These are phyloP conservation scores for Gypsophila paniculata DNA, from an alignment of 179 eudicot species.

Conservation along the genomic window DNA sequence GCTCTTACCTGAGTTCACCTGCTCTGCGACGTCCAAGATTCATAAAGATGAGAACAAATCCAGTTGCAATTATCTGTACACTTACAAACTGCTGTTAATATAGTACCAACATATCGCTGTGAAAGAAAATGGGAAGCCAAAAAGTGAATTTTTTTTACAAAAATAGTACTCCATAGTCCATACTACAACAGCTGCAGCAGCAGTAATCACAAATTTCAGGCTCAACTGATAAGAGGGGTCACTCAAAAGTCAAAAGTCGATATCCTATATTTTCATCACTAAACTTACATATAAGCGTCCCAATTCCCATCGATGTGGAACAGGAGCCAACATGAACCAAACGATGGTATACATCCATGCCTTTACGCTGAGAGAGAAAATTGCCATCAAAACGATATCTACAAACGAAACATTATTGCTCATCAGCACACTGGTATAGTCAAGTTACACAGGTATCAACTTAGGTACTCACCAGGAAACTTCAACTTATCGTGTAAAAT, in stretches of 20 bases:
- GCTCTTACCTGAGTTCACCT: conserved; percentile 79
- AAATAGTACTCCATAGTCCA: no score
- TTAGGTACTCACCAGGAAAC: conserved; percentile 63
- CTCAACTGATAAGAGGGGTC: no score
- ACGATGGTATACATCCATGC: conserved; percentile 54
- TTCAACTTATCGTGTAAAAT: conserved; percentile 61
- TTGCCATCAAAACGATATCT: conserved; percentile 82
- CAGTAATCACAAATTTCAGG: no score
- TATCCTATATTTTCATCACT: not conserved
- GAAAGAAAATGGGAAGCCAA: not conserved
- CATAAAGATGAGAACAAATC: conserved; percentile 69
- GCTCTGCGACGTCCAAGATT: conserved; percentile 84
- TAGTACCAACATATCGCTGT: not conserved
- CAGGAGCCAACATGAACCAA: conserved; percentile 90
- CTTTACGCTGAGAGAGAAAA: conserved; percentile 77
- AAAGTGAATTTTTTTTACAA: no score
- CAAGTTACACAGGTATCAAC: conserved; percentile 1
- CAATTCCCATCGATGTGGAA: conserved; percentile 71
- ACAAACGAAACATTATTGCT: conserved; percentile 23
- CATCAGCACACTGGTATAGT: conserved; percentile 27
- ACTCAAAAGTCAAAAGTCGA: no score
- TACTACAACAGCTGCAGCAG: no score
- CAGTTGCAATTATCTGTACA: conserved; percentile 83
- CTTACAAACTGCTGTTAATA: not conserved
- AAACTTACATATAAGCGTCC: conserved; percentile 92